Evolutionary conservation across 768 basidiomycete genomes (phyloP).

Genomic region (Lactarius trivialis): DNA sequence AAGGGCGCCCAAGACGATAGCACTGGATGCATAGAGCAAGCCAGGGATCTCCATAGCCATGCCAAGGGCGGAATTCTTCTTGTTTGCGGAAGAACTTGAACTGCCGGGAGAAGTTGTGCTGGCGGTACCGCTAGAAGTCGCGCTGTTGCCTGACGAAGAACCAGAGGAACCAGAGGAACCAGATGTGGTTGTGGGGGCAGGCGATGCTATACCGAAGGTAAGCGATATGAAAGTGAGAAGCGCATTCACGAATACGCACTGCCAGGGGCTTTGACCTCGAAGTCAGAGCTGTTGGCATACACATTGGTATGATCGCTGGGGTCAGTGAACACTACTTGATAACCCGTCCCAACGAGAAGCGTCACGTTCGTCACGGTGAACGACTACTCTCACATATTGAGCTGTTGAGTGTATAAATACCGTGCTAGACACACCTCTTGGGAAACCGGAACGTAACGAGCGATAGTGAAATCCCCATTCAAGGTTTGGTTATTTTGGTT

Average conservation of each 20-base stretch:
- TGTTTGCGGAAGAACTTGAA: slow-evolving; percentile 3
- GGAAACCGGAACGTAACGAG: slow-evolving; percentile 29
- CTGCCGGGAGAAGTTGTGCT: slow-evolving; percentile 2
- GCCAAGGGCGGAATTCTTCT: slow-evolving; percentile 1
- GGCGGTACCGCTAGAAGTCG: neutral
- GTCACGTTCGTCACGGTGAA: slow-evolving; percentile 34
- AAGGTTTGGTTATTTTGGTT: slow-evolving; percentile 30
- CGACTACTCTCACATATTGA: slow-evolving; percentile 22
- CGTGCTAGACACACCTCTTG: slow-evolving; percentile 22
- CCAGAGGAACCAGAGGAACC: neutral
- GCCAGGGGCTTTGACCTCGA: slow-evolving; percentile 34
- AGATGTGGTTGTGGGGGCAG: slow-evolving; percentile 8
- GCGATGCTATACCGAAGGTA: slow-evolving; percentile 7
- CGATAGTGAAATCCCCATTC: slow-evolving; percentile 35
- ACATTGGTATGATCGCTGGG: slow-evolving; percentile 30
- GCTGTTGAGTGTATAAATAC: slow-evolving; percentile 8
- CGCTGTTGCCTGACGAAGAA: neutral
- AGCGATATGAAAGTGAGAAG: neutral
- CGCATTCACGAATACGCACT: slow-evolving; percentile 29
- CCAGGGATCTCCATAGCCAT: neutral
- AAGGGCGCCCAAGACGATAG: slow-evolving; percentile 4
- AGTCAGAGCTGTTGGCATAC: slow-evolving; percentile 30
- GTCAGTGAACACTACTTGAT: slow-evolving; percentile 34
- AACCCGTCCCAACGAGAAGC: slow-evolving; percentile 26
- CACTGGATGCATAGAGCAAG: slow-evolving; percentile 9